These are phyloP conservation scores for Metarhizium robertsii DNA, from an alignment of 2,329 filamentous ascomycete genomes.

Conservation along the genomic window DNA sequence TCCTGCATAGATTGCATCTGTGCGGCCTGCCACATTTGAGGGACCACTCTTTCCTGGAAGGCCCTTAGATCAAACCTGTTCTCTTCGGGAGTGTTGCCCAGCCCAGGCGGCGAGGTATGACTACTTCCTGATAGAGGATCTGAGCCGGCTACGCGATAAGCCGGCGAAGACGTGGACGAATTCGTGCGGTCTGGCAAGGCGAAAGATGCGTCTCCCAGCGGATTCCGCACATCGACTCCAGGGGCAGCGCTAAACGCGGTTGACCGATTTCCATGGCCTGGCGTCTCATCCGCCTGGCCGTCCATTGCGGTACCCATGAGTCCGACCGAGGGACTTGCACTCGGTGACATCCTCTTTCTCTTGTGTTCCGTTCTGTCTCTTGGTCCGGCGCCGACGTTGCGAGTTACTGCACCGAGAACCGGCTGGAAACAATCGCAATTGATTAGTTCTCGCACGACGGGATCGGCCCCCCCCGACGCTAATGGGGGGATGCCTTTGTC, in stretches of 20 bases:
- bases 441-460: conserved; percentile 1
- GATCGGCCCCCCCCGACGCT: neutral
- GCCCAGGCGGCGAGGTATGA: conserved; percentile 21
- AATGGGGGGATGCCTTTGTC: conserved; percentile 4
- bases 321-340: conserved; percentile 12
- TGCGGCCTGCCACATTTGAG: conserved; percentile 19
- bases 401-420: conserved; percentile 22
- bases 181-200: conserved; percentile 22
- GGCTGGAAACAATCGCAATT: conserved; percentile 21
- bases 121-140: conserved; percentile 18
- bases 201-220: conserved; percentile 2
- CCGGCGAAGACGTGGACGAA: conserved; percentile 23
- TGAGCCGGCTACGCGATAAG: conserved; percentile 10
- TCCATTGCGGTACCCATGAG: neutral
- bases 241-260: neutral
- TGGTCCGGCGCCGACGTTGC: conserved; percentile 17
- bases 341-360: conserved; percentile 21
- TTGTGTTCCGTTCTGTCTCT: conserved; percentile 18
- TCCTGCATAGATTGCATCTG: conserved; percentile 16
- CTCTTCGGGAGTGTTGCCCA: conserved; percentile 27
- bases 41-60: conserved; percentile 21
- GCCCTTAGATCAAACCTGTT: conserved; percentile 23
- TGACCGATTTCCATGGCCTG: neutral
- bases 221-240: neutral
- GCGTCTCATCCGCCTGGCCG: neutral